Evolutionary conservation across 352 stramenopile genomes (phyloP), one percentile per base, ranked within the genome.

Genomic region (Pythium oligandrum): DNA sequence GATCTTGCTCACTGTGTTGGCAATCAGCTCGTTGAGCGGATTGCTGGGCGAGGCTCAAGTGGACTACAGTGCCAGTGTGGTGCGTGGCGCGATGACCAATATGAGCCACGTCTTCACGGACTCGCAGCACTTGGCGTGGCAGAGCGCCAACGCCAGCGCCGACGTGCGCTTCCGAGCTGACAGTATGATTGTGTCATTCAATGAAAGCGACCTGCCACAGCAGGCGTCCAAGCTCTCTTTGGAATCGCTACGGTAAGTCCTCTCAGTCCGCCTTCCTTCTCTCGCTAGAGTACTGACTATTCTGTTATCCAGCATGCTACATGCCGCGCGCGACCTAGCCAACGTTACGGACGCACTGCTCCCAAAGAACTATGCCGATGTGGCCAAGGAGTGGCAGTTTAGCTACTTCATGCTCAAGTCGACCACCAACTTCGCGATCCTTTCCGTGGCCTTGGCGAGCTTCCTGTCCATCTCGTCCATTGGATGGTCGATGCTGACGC

Each of bases 351-450:
- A 68, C 40, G 36, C 54, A 30, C 51, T 89, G 53, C 57, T 93
- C 45, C 82, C 82, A 3, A 68, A 55, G n/a, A 64, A 90, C 63
- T 87, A 79, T 38, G 71, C 63, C 12, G 63, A 72, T 2, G 52
- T 88, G 31, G 79, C 70, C 17, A 65, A 70, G 6, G 55, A 84
- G 34, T 93, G 79, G 82, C 53, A 89, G 48, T 66, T 80, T 48
- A 79, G 62, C 62, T 93, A 93, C 64, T 93, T 90, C 44, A 68
- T 86, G 61, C 75, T 93, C 53, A 88, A 93, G 63, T 84, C 76
- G 26, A 80, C 79, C 31, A 93, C 82, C 1, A 93, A 90, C 53
- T 75, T 70, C 0, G 81, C 81, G n/a, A 93, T 93, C 51, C 53
- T 93, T 30, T 68, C 72, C 2, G 81, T 93, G 5, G 59, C 78